Percentiles rank a stretch among this genome's conserved stretches.
These are phyloP conservation scores for Talaromyces sp. DNA, from an alignment of 2,329 filamentous ascomycete species.

Conservation along the genomic window DNA sequence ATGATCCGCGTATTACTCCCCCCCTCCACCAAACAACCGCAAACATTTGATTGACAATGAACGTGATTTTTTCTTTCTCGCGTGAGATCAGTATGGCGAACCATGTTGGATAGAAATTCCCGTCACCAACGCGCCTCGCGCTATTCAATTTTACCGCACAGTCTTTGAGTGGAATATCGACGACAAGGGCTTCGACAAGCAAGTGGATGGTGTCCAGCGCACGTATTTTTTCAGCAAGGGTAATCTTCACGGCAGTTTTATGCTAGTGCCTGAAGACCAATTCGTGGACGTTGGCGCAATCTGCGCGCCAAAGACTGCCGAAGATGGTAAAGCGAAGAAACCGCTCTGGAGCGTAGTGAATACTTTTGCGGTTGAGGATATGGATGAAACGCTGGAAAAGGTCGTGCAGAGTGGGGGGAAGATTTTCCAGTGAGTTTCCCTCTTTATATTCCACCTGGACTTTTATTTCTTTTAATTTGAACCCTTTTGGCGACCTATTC, in stretches of 20 bases:
- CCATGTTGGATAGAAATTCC: constrained; percentile 8
- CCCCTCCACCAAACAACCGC: background rate
- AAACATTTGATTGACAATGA: background rate
- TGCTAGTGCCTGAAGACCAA: background rate
- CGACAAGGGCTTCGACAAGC: constrained; percentile 3
- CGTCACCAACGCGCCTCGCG: constrained; percentile 3
- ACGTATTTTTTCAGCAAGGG: constrained; percentile 6
- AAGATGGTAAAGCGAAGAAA: background rate
- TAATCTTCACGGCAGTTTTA: constrained; percentile 2
- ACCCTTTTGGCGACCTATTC: background rate
- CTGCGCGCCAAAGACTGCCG: background rate
- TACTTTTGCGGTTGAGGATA: constrained; percentile 1
- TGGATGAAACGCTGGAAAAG: constrained; percentile 7
- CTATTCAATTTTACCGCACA: constrained; percentile 3
- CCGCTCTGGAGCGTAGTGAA: background rate
- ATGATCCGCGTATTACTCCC: background rate
- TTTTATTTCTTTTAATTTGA: background rate
- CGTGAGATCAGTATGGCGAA: constrained; percentile 2
- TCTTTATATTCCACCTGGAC: background rate
- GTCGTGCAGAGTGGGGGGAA: constrained; percentile 1
- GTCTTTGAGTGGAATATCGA: constrained; percentile 4
- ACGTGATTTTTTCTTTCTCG: background rate
- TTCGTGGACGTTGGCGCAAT: constrained; percentile 4
- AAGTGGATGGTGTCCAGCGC: background rate
- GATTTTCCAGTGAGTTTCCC: background rate